Percentiles rank a stretch among this genome's conserved stretches.
Conservation (phyloP, 805 yeast genomes). For the Spathaspora arborariae region DNA sequence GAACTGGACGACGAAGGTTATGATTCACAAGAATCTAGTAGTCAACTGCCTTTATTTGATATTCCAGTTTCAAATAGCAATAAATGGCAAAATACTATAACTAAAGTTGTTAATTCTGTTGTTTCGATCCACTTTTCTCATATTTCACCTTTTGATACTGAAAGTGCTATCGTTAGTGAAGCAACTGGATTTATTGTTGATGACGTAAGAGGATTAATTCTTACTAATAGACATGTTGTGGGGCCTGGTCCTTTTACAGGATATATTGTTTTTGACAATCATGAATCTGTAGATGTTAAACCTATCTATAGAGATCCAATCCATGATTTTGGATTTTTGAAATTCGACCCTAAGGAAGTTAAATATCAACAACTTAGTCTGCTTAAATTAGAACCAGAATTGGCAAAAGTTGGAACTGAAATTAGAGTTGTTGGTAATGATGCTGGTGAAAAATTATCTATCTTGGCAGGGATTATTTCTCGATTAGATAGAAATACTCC, state of each 20-base stretch:
- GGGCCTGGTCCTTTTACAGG: constrained; percentile 95
- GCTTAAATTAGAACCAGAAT: constrained; percentile 68
- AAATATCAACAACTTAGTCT: constrained; percentile 72
- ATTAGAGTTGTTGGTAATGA: constrained; percentile 95
- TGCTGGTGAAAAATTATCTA: constrained; percentile 90
- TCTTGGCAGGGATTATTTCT: constrained; percentile 79
- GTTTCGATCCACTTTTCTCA: constrained; percentile 88
- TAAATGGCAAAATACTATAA: constrained; percentile 76
- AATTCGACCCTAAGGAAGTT: constrained; percentile 67
- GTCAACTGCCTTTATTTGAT: constrained; percentile 13
- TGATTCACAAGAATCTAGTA: constrained; percentile 10
- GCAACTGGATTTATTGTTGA: constrained; percentile 98
- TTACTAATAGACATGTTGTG: constrained; percentile 92
- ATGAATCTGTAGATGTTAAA: constrained; percentile 83
- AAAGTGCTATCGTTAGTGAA: constrained; percentile 72
- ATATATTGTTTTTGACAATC: constrained; percentile 88
- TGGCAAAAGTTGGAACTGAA: constrained; percentile 88
- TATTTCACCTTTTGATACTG: constrained; percentile 85
- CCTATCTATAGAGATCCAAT: constrained; percentile 92
- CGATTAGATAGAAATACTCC: constrained; percentile 93
- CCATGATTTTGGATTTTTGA: constrained; percentile 88
- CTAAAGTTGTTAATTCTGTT: constrained; percentile 77
- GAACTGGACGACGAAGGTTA: constrained; percentile 1
- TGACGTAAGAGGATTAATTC: constrained; percentile 70
- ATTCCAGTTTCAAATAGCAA: constrained; percentile 12